A percentile compares a stretch with the other conserved stretches of the same genome.
These are phyloP conservation scores for Phaeodactylum tricornutum DNA, from an alignment of 108 stramenopile species.

Conservation along the genomic window DNA sequence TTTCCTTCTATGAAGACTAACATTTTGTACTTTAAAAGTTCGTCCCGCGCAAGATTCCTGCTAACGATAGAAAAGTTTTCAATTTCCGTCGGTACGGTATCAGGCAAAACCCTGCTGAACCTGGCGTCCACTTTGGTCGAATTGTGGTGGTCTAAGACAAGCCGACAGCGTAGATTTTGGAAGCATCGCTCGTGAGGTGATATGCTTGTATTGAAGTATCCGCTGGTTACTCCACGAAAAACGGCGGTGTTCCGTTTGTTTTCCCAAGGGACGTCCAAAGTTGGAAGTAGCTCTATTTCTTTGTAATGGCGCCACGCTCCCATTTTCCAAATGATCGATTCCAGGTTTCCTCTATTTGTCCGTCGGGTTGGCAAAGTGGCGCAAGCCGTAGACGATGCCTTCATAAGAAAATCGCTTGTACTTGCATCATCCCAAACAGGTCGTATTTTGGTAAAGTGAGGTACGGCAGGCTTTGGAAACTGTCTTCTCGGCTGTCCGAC, in stretches of 20 bases:
- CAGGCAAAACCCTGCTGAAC: background rate
- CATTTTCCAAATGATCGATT: conserved; percentile 14
- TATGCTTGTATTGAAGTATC: background rate
- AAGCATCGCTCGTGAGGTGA: no score
- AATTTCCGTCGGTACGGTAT: no score
- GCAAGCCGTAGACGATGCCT: no score
- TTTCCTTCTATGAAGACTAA: conserved; percentile 66
- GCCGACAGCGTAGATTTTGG: conserved; percentile 1
- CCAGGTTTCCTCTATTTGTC: no score
- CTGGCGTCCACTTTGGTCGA: conserved; percentile 6
- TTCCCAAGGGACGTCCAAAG: conserved; percentile 14
- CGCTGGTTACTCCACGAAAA: conserved; percentile 17
- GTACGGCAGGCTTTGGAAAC: no score
- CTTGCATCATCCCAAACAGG: no score
- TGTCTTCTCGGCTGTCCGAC: no score
- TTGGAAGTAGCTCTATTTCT: background rate
- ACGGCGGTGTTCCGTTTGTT: conserved; percentile 9
- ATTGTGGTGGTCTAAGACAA: conserved; percentile 6
- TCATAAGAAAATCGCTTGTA: no score
- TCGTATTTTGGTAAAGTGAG: no score
- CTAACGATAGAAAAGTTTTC: conserved; percentile 23
- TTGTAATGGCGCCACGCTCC: conserved; percentile 6
- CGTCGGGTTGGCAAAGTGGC: no score
- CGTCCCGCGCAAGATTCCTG: conserved; percentile 9
- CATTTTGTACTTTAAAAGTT: conserved; percentile 19